Evolutionary conservation across 495 filamentous ascomycete genomes (phyloP).

Genomic region (Penicillium subrubescens): DNA sequence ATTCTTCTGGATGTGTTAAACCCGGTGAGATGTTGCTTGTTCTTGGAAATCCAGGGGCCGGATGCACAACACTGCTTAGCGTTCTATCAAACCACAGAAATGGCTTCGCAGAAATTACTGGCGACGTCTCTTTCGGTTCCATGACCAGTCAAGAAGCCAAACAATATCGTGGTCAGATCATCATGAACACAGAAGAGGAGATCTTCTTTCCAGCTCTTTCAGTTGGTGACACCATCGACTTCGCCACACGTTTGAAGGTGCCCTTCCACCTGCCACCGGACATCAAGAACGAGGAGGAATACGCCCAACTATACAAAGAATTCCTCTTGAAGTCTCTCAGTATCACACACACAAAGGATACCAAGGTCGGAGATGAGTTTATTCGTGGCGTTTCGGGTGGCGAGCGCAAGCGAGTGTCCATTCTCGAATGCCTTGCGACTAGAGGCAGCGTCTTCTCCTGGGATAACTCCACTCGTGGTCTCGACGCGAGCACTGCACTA

Average conservation of each 20-base stretch:
- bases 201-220: slow-evolving; percentile 66
- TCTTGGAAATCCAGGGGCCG: slow-evolving; percentile 40
- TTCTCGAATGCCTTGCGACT: slow-evolving; percentile 60
- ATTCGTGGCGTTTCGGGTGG: slow-evolving; percentile 78
- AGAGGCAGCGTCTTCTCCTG: slow-evolving; percentile 57
- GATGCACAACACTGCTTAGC: slow-evolving; percentile 58
- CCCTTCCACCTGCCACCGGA: slow-evolving; percentile 22
- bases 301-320: slow-evolving; percentile 52
- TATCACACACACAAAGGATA: slow-evolving; percentile 74
- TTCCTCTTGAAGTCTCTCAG: slow-evolving; percentile 70
- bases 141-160: slow-evolving; percentile 54
- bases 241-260: slow-evolving; percentile 48
- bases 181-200: slow-evolving; percentile 68
- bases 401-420: slow-evolving; percentile 68
- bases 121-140: slow-evolving; percentile 58
- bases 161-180: slow-evolving; percentile 67
- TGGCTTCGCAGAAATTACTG: slow-evolving; percentile 59
- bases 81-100: slow-evolving; percentile 67
- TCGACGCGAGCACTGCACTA: slow-evolving; percentile 57
- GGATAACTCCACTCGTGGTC: slow-evolving; percentile 53
- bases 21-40: slow-evolving; percentile 48
- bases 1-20: slow-evolving; percentile 47
- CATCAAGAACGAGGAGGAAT: slow-evolving; percentile 38
- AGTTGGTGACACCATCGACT: slow-evolving; percentile 68
- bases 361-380: slow-evolving; percentile 75